phyloP scores from a whole-genome alignment of 176 grass and related monocot genomes.

The Bromus sterilis region DNA sequence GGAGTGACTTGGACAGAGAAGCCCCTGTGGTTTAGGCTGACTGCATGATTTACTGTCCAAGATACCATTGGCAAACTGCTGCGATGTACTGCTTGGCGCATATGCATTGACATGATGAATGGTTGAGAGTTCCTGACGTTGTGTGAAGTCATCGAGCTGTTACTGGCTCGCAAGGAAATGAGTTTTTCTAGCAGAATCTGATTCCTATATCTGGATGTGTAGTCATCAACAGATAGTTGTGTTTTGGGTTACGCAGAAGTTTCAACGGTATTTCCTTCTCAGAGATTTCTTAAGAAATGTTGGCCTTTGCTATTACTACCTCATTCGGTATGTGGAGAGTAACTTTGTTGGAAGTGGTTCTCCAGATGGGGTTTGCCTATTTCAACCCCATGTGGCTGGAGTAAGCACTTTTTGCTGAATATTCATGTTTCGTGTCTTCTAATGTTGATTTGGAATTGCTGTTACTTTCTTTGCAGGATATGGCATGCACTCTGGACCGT shows the following conservation, averaged over 20 bases:
- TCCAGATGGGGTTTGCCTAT: constrained; percentile 34
- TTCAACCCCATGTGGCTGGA: constrained; percentile 32
- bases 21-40: neutral
- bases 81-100: neutral
- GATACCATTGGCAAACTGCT: constrained; percentile 12
- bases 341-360: constrained; percentile 28
- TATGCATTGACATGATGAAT: constrained; percentile 8
- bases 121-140: constrained; percentile 1
- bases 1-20: constrained; percentile 16
- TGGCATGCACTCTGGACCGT: constrained; percentile 53
- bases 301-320: constrained; percentile 21
- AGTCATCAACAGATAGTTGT: constrained; percentile 32
- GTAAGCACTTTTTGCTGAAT: constrained; percentile 41
- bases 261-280: constrained; percentile 45
- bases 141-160: neutral
- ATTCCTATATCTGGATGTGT: constrained; percentile 23
- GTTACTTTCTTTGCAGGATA: constrained; percentile 54
- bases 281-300: constrained; percentile 24
- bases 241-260: constrained; percentile 27
- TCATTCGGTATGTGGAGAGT: constrained; percentile 17
- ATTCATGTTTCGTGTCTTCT: neutral
- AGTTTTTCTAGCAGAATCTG: constrained; percentile 20
- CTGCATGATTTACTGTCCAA: constrained; percentile 10
- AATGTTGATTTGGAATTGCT: constrained; percentile 23
- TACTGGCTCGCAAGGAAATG: constrained; percentile 16